These are phyloP conservation scores for Middelhovenomyces tepae DNA, from an alignment of 805 yeast genomes.

Conservation along the genomic window DNA sequence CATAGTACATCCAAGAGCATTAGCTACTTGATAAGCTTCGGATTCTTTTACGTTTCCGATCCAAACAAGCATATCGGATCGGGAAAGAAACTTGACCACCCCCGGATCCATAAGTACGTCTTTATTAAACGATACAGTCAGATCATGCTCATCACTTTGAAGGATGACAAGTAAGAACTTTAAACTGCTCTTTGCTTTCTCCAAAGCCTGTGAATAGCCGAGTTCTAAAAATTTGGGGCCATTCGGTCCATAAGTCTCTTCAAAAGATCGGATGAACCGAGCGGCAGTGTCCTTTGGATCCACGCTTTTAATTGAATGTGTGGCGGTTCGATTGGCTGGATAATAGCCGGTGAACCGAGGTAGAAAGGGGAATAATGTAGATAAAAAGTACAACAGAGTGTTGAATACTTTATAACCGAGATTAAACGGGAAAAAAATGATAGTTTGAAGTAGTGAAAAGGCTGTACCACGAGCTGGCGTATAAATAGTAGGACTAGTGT, in stretches of 20 bases:
- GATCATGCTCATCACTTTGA: conserved; percentile 65
- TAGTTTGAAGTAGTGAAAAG: conserved; percentile 23
- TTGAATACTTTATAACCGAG: conserved; percentile 25
- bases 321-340: conserved; percentile 32
- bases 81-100: conserved; percentile 40
- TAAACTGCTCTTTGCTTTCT: conserved; percentile 56
- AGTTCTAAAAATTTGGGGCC: conserved; percentile 47
- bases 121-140: conserved; percentile 42
- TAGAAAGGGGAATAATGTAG: conserved; percentile 30
- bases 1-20: conserved; percentile 57
- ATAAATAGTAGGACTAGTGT: conserved; percentile 21
- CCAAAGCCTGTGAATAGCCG: conserved; percentile 73
- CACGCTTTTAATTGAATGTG: conserved; percentile 26
- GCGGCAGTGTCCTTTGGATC: conserved; percentile 49
- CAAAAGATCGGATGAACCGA: conserved; percentile 43
- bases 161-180: conserved; percentile 67
- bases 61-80: conserved; percentile 62
- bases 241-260: conserved; percentile 33
- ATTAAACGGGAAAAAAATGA: conserved; percentile 29
- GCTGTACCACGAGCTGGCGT: conserved; percentile 13
- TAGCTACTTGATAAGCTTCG: conserved; percentile 78
- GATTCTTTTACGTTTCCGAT: conserved; percentile 77
- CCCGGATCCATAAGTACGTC: conserved; percentile 41
- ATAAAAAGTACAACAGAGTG: conserved; percentile 21
- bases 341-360: conserved; percentile 30